Evolutionary conservation across 495 filamentous ascomycete genomes (phyloP).

Genomic region (Sordaria brevicollis): DNA sequence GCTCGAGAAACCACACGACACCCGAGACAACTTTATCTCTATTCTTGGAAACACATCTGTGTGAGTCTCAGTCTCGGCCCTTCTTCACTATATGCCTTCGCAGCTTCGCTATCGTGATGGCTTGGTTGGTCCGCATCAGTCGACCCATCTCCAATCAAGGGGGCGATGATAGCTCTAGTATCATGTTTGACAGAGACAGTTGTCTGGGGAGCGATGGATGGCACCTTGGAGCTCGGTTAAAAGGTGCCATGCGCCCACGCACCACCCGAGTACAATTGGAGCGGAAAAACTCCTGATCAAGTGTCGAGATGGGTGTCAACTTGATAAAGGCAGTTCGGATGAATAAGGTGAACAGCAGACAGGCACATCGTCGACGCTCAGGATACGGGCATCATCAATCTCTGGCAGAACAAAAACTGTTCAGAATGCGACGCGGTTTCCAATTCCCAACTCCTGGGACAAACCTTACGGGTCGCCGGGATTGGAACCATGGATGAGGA

Average conservation of each 20-base stretch:
- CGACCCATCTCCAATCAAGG: neutral
- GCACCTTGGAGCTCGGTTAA: neutral
- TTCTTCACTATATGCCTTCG: neutral
- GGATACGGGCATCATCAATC: neutral
- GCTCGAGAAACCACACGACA: neutral
- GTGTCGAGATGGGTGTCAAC: neutral
- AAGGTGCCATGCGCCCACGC: neutral
- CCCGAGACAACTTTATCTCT: slow-evolving; percentile 14
- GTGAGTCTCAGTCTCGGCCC: neutral
- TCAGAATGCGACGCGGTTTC: slow-evolving; percentile 5
- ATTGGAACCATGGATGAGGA: neutral
- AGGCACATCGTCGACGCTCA: neutral
- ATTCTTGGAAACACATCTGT: slow-evolving; percentile 6
- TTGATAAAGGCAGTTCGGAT: neutral
- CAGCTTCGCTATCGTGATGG: neutral
- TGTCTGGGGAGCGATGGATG: neutral
- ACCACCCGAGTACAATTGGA: neutral
- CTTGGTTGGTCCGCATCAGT: neutral
- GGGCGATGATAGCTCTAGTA: neutral
- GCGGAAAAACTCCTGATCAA: neutral
- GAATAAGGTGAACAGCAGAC: neutral
- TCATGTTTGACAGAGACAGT: neutral
- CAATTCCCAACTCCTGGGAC: slow-evolving; percentile 4
- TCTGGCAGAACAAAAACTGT: neutral
- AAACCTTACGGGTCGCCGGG: slow-evolving; percentile 7